These are phyloP conservation scores for Fagopyrum homotropicum DNA, from an alignment of 148 eudicot species.

Conservation along the genomic window DNA sequence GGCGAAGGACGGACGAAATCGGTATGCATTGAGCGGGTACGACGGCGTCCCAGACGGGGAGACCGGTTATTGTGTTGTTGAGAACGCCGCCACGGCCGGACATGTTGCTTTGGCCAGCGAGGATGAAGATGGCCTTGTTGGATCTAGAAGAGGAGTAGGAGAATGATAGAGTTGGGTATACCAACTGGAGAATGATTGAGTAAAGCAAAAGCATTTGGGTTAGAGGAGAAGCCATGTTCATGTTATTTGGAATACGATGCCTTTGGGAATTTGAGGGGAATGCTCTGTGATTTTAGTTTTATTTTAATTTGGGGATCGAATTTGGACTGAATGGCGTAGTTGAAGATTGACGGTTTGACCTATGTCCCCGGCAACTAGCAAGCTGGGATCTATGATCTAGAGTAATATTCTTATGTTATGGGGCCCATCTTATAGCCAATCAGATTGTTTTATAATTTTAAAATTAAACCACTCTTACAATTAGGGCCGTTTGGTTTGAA, in stretches of 20 bases:
- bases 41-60: slow-evolving; percentile 40
- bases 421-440: slow-evolving; percentile 28
- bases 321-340: not conserved
- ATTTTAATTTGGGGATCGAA: not conserved
- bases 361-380: not conserved
- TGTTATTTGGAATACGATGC: not conserved
- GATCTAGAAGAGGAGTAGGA: not conserved
- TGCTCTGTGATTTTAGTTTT: too few relatives aligned
- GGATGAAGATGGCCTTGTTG: slow-evolving; percentile 28
- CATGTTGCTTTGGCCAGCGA: slow-evolving; percentile 94
- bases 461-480: too few relatives aligned
- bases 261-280: not conserved
- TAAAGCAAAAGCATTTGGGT: not conserved
- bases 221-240: not conserved
- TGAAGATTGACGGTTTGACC: not conserved
- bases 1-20: slow-evolving; percentile 34
- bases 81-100: slow-evolving; percentile 77
- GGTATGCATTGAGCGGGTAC: slow-evolving; percentile 30
- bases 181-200: slow-evolving; percentile 5
- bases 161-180: not conserved
- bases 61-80: slow-evolving; percentile 10
- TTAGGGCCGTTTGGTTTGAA: too few relatives aligned
- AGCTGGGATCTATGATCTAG: not conserved
- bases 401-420: slow-evolving; percentile 15
- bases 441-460: slow-evolving; percentile 8